phyloP scores from a whole-genome alignment of 2,329 filamentous ascomycete species.

The Alternaria longipes region DNA sequence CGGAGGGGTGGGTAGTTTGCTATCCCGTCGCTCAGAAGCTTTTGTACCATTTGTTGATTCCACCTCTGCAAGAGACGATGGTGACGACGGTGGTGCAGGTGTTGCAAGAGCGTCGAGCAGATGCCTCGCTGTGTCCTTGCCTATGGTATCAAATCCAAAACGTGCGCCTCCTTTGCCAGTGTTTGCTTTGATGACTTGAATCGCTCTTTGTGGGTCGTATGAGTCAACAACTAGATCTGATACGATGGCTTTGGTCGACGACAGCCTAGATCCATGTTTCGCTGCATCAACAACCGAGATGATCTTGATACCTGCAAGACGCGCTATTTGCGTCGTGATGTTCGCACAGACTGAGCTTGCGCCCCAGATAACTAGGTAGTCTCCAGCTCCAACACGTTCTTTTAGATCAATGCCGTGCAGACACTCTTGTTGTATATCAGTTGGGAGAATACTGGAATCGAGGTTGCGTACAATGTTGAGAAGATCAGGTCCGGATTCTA shows the following conservation, averaged over 20 bases:
- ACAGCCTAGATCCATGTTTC: constrained; percentile 65
- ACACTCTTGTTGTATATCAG: constrained; percentile 71
- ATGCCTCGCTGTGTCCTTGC: constrained; percentile 68
- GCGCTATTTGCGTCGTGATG: constrained; percentile 72
- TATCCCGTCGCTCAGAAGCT: constrained; percentile 17
- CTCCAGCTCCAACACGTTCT: constrained; percentile 67
- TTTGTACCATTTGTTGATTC: background rate
- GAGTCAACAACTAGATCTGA: constrained; percentile 75
- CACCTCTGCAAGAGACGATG: background rate
- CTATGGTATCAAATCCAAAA: constrained; percentile 75
- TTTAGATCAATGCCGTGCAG: constrained; percentile 61
- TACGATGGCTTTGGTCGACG: constrained; percentile 53
- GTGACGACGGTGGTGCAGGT: constrained; percentile 12
- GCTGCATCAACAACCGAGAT: constrained; percentile 73
- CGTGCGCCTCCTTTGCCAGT: constrained; percentile 64
- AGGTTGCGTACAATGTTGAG: constrained; percentile 60
- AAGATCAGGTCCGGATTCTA: constrained; percentile 68
- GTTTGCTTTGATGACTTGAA: constrained; percentile 69
- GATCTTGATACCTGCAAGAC: constrained; percentile 70
- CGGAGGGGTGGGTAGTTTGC: constrained; percentile 39
- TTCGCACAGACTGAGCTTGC: constrained; percentile 75
- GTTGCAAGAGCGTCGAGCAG: constrained; percentile 63
- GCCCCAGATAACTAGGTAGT: constrained; percentile 80
- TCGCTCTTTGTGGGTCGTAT: constrained; percentile 70
- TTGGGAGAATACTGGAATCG: constrained; percentile 60